Base-by-base conservation (phyloP, 228 moss, liverwort and hornwort genomes). In the Sphagnum magellanicum region DNA sequence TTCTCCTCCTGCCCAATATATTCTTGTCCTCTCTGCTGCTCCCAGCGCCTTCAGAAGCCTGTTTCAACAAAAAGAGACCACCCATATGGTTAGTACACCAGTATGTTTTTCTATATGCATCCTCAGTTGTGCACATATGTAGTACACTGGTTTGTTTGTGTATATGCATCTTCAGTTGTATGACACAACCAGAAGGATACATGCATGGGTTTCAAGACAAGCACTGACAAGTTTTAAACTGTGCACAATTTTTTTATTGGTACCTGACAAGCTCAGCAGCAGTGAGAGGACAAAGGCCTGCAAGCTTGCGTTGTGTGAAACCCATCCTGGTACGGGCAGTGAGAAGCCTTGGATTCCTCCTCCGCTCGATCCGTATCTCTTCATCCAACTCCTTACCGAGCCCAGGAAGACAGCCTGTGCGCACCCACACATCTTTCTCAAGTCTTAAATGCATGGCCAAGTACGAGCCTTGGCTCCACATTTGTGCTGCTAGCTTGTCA, bases 1-100 rank as follows among this genome's bases (percentile, higher is more conserved):
- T 73, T 91, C 83, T 49, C 90, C 90, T 16, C 90, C 88, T 4
- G 90, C 90, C 90, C 88, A 91, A 4, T 68, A 91, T 8, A 91
- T 78, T 11, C 77, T 73, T 13, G 90, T 88, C 4, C 48, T 47
- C 6, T 9, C 6, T 0, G 90, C 76, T 6, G 88, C 90, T 32
- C 90, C 90, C 5, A 91, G 72, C 10, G 88, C 86, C 66, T 77
- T 83, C 61, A 91, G 48, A 0, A 91, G 63, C 72, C 90, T 90
- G 17, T 32, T 32, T 32, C 32, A 32, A 32, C 32, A 32, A 32
- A 32, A 32, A 2, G 32, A 32, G 32, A 3, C 32, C 32, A 32
- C 32, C 32, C 32, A 32, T 3, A 32, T 32, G 32, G 32, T 32
- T 32, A 32, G 32, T 32, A 32, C 32, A 32, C 32, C 32, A 32